Conservation (phyloP, 176 grass and related monocot genomes). For the Rhynchospora breviuscula region DNA sequence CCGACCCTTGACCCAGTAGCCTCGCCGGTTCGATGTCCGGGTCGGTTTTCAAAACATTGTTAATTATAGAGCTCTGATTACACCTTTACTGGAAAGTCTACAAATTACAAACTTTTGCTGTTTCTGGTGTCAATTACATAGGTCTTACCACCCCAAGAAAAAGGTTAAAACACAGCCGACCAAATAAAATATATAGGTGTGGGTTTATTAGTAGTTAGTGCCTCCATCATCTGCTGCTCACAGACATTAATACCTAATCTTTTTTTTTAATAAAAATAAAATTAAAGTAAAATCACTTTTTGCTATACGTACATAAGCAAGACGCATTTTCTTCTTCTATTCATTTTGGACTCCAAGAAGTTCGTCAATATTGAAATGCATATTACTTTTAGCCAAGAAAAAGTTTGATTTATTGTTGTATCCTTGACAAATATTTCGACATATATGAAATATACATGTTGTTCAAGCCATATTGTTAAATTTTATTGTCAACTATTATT, state of each 20-base stretch:
- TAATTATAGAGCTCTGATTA: slow-evolving; percentile 1
- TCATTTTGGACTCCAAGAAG: too few species aligned
- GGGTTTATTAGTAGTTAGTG: not conserved
- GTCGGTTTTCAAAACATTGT: too few species aligned
- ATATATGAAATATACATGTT: too few species aligned
- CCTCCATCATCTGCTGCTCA: not conserved
- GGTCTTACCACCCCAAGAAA: not conserved
- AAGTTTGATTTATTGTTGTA: too few species aligned
- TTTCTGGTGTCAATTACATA: slow-evolving; percentile 1
- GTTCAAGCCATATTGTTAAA: too few species aligned
- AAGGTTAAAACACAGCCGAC: not conserved
- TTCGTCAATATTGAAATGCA: too few species aligned
- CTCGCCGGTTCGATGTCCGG: too few species aligned
- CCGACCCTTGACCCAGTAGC: too few species aligned
- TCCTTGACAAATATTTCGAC: too few species aligned
- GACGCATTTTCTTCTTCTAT: not conserved
- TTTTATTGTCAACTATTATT: too few species aligned
- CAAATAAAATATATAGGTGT: not conserved
- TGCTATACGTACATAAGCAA: not conserved
- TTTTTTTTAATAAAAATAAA: not conserved
- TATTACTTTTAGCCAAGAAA: too few species aligned
- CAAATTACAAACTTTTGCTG: not conserved
- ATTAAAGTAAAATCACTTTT: not conserved
- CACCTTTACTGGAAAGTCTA: not conserved
- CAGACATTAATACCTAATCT: slow-evolving; percentile 2